Percentiles rank a stretch among this genome's conserved stretches.
These are phyloP conservation scores for Pseudozyma pruni DNA, from an alignment of 1,284 basidiomycete genomes.

Conservation along the genomic window DNA sequence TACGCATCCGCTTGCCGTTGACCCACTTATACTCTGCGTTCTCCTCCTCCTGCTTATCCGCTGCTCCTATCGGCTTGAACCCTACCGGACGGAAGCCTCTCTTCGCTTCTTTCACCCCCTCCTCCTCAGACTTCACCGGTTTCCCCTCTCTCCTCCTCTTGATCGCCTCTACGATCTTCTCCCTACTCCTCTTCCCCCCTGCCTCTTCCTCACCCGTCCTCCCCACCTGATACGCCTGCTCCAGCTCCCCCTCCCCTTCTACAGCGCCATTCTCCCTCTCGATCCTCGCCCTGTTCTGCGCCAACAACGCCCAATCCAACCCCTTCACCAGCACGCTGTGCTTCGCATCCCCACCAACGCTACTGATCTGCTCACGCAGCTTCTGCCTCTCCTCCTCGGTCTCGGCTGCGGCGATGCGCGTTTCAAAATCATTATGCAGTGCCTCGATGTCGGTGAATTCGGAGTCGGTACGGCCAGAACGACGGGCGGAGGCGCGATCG, in stretches of 20 bases:
- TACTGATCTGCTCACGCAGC: slow-evolving; percentile 79
- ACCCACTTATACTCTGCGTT: slow-evolving; percentile 56
- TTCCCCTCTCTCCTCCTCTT: slow-evolving; percentile 73
- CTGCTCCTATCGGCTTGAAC: slow-evolving; percentile 78
- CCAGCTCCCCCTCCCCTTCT: slow-evolving; percentile 80
- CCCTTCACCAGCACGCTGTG: slow-evolving; percentile 89
- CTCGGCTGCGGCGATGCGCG: slow-evolving; percentile 71
- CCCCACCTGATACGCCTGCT: slow-evolving; percentile 73
- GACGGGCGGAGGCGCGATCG: slow-evolving; percentile 48
- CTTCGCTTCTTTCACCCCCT: slow-evolving; percentile 74
- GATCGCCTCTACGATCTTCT: slow-evolving; percentile 78
- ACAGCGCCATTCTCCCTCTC: slow-evolving; percentile 63
- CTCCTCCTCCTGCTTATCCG: slow-evolving; percentile 69
- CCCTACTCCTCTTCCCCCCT: slow-evolving; percentile 68
- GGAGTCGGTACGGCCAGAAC: slow-evolving; percentile 11
- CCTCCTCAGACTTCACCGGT: slow-evolving; percentile 70
- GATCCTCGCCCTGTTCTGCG: slow-evolving; percentile 79
- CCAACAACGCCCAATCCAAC: slow-evolving; percentile 85
- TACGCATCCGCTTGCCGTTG: slow-evolving; percentile 69
- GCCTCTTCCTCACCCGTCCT: slow-evolving; percentile 3
- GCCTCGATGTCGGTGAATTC: slow-evolving; percentile 76
- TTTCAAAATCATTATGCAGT: slow-evolving; percentile 81
- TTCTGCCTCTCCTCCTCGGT: slow-evolving; percentile 72
- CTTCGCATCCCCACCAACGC: slow-evolving; percentile 86
- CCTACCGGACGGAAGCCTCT: slow-evolving; percentile 69